These are phyloP conservation scores for Penicillium sp. DNA, from an alignment of 2,329 filamentous ascomycete species.

Conservation along the genomic window DNA sequence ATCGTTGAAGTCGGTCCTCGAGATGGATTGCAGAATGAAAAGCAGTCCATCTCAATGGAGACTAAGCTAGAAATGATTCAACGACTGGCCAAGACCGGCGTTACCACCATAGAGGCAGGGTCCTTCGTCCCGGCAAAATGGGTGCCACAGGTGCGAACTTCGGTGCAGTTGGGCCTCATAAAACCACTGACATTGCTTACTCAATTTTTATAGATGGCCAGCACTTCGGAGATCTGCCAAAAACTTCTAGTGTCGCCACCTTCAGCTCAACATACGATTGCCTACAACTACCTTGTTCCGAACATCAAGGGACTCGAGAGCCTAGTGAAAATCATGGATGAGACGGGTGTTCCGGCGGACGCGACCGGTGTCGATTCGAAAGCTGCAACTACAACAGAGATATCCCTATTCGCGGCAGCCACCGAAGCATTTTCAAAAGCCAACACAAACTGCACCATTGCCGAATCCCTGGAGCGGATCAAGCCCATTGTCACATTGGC, in stretches of 20 bases:
- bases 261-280: conserved; percentile 52
- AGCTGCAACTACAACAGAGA: conserved; percentile 48
- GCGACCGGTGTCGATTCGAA: conserved; percentile 28
- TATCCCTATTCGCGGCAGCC: conserved; percentile 65
- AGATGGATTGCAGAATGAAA: conserved; percentile 57
- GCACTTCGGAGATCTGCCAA: conserved; percentile 61
- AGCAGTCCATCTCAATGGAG: conserved; percentile 48
- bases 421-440: conserved; percentile 65
- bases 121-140: conserved; percentile 57
- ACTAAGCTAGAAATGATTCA: conserved; percentile 53
- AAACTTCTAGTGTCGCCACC: conserved; percentile 54
- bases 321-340: conserved; percentile 56
- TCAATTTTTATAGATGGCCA: conserved; percentile 57
- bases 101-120: conserved; percentile 54
- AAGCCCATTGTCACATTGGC: conserved; percentile 58
- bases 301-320: conserved; percentile 63
- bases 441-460: conserved; percentile 66
- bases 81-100: conserved; percentile 48
- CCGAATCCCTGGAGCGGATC: conserved; percentile 61
- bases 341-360: conserved; percentile 36
- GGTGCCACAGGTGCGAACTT: conserved; percentile 51
- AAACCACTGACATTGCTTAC: neutral
- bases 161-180: neutral
- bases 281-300: conserved; percentile 67
- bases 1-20: conserved; percentile 56